Evolutionary conservation across 176 grass and related monocot genomes (phyloP).

Genomic region (Carex cristatella): DNA sequence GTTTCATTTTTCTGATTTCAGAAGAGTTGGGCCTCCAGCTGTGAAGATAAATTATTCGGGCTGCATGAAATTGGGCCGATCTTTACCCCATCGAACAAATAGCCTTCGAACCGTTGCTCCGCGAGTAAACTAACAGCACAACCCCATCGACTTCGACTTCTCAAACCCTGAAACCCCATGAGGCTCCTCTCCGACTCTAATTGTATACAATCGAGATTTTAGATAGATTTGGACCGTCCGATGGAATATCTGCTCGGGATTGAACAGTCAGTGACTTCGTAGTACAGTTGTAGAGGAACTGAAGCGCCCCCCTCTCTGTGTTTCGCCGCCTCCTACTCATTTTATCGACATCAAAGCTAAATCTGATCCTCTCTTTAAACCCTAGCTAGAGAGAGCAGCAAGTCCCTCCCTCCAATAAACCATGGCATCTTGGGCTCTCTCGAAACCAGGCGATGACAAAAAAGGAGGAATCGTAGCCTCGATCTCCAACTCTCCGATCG

Average conservation of each 20-base stretch:
- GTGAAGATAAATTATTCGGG: too few relatives aligned
- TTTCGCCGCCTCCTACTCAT: not conserved
- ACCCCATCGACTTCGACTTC: not conserved
- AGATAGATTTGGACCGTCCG: not conserved
- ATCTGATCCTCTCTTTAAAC: constrained; percentile 19
- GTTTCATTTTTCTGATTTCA: too few relatives aligned
- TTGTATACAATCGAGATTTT: not conserved
- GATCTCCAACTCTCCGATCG: constrained; percentile 45
- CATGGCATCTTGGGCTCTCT: constrained; percentile 30
- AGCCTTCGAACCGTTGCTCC: not conserved
- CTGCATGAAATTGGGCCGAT: too few relatives aligned
- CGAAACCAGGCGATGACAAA: constrained; percentile 28
- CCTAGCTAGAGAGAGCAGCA: constrained; percentile 20
- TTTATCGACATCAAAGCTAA: not conserved
- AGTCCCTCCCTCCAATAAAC: not conserved
- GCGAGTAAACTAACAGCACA: not conserved
- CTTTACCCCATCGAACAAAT: not conserved
- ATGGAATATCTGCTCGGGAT: not conserved
- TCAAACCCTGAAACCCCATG: not conserved
- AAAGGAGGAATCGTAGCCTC: constrained; percentile 45
- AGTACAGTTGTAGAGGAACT: not conserved
- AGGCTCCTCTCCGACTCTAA: not conserved
- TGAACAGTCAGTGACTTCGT: not conserved
- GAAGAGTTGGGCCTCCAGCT: too few relatives aligned
- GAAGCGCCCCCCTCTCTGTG: not conserved